Conservation (phyloP, 176 grass and related monocot species). For the Pharus latifolius region DNA sequence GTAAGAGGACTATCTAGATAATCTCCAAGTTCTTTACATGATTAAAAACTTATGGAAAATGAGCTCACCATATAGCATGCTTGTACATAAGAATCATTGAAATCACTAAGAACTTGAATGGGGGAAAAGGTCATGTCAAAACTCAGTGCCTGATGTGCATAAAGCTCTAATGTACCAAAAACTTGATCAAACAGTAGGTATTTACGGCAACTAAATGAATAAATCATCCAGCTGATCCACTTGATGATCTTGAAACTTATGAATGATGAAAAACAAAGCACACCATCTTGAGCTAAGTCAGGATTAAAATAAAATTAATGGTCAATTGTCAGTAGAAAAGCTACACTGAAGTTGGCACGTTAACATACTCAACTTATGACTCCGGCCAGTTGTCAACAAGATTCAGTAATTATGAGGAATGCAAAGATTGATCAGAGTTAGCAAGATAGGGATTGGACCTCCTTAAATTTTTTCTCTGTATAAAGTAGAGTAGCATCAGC, state of each 20-base stretch:
- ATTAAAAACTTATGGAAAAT: not conserved
- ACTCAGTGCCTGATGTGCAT: not conserved
- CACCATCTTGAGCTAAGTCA: not conserved
- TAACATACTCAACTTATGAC: not conserved
- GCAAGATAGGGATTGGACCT: conserved; percentile 31
- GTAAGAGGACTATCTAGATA: no score
- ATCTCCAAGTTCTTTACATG: no score
- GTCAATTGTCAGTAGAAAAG: not conserved
- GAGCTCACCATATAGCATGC: not conserved
- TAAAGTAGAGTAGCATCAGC: conserved; percentile 72
- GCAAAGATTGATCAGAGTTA: not conserved
- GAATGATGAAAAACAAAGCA: not conserved
- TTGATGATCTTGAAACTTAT: not conserved
- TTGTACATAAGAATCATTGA: not conserved
- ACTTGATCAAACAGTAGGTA: not conserved
- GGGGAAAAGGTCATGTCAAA: not conserved
- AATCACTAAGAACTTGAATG: not conserved
- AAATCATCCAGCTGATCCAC: not conserved
- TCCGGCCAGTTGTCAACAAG: not conserved
- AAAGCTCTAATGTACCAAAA: not conserved
- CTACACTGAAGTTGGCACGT: not conserved
- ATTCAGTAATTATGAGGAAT: not conserved
- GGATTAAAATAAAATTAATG: not conserved
- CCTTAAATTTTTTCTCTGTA: conserved; percentile 55
- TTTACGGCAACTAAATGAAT: not conserved